Evolutionary conservation across 192 early-diverging fungal species (phyloP), one percentile per base, ranked within the genome.

Genomic region (Backusella mclennaniae): DNA sequence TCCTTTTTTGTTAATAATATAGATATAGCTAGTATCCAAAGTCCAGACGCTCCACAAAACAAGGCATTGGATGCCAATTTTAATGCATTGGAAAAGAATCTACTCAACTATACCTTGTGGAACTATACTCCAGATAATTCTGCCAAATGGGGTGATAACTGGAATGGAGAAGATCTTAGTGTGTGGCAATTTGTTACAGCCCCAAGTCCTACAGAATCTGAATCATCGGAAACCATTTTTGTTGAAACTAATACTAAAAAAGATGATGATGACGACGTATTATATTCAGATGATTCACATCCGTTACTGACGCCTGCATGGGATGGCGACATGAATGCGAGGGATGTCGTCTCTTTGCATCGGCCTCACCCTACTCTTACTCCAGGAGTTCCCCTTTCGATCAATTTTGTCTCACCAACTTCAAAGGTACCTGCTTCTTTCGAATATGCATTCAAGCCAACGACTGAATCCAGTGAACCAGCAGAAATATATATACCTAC

Each of bases 111-210:
- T 74, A 84, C 86, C 1, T 77, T 89, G 5, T 89, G 88, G 88
- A 86, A 85, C 21, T 89, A 89, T 74, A 82, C 82, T n/a, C 86
- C 88, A 5, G 88, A 85, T 68, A 89, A 87, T 33, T 68, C 69
- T 35, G 38, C 76, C 68, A 78, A 79, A 66, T 86, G 85, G 83
- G 88, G 88, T 4, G 88, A 89, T 75, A 79, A 59, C 23, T 89
- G 88, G 88, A 85, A 86, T 69, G 88, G 88, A 3, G 88, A 89
- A 49, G 88, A 89, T 69, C 66, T 89, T 11, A 83, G 81, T 67
- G 63, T 89, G 2, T 88, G 75, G 76, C 82, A 79, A 35, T 17
- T 21, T 6, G 69, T 26, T 12, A 15, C 23, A 49, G 2, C 53
- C 5, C 21, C 63, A 38, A 35, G 12, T 23, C 12, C 53, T 3